Evolutionary conservation across 768 basidiomycete genomes (phyloP), one percentile per base, ranked within the genome.

Genomic region (Scleroderma citrinum): DNA sequence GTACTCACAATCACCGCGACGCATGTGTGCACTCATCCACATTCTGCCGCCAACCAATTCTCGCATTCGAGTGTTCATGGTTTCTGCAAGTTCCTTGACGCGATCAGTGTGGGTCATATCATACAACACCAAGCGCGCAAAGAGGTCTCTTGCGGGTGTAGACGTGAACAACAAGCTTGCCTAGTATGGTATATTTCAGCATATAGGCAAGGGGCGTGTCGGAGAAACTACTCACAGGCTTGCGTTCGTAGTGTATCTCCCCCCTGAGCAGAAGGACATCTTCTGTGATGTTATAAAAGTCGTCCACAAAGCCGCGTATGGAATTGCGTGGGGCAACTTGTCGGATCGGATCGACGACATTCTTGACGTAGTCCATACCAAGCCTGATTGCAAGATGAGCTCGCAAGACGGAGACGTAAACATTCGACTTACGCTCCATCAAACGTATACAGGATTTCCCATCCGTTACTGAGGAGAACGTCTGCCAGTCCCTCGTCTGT

Each of bases 11-110:
- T 73, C 71, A 40, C 71, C 71, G 21, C 71, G 68, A 17, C 71
- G 70, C 72, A 74, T 73, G 39, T 73, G 71, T 7, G 65, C 69
- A 12, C 60, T 67, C 69, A 73, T 69, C 72, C 71, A 73, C 56
- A 66, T 59, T 6, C 69, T 61, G 14, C 69, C 70, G 1, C 44
- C 64, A 2, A 57, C 60, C 24, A 55, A 39, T 12, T 59, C 53
- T 4, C 46, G 56, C 67, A 74, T 71, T 43, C 65, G 65, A 31
- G 40, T 35, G 16, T 64, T 67, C 52, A 74, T 63, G 4, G 35
- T 35, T 3, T 56, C 57, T 1, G 68, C 66, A 14, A 74, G 54
- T 20, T 58, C 59, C 37, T 54, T 47, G 16, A 69, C 56, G 16
- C 50, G 52, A n/a, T 63, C 57, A 5, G 56, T 59, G 23, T 66